These are phyloP conservation scores for Termitomyces titanicus DNA, from an alignment of 768 basidiomycete genomes.

Conservation along the genomic window DNA sequence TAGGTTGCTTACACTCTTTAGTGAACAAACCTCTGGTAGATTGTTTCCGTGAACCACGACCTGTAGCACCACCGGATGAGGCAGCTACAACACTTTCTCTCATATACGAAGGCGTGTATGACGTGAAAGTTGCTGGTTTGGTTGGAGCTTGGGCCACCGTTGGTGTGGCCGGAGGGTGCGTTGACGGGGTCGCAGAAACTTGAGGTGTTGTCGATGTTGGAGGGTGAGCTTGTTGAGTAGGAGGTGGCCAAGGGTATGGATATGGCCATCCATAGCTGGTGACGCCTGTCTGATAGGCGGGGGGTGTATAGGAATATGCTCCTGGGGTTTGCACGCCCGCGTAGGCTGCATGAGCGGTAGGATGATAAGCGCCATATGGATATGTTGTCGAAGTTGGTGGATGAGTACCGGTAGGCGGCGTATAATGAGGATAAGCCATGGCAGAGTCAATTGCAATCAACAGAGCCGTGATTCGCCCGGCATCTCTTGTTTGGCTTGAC, in stretches of 20 bases:
- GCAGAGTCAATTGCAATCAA: not conserved
- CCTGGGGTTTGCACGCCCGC: slow-evolving; percentile 40
- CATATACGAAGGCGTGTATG: slow-evolving; percentile 50
- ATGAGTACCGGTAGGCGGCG: slow-evolving; percentile 18
- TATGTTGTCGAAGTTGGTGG: slow-evolving; percentile 51
- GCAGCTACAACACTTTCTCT: slow-evolving; percentile 46
- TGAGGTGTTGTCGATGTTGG: slow-evolving; percentile 21
- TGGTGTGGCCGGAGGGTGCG: slow-evolving; percentile 26
- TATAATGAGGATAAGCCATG: slow-evolving; percentile 25
- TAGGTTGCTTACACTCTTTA: slow-evolving; percentile 65
- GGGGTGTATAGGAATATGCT: slow-evolving; percentile 44
- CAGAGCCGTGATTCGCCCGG: too few relatives aligned
- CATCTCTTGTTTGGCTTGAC: not conserved
- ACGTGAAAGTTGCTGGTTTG: slow-evolving; percentile 48
- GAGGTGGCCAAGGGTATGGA: slow-evolving; percentile 49
- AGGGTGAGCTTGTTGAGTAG: slow-evolving; percentile 11
- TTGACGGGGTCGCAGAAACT: slow-evolving; percentile 24
- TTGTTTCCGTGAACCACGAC: slow-evolving; percentile 56
- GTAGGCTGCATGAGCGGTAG: slow-evolving; percentile 32
- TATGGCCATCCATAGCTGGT: slow-evolving; percentile 76
- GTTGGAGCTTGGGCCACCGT: slow-evolving; percentile 23
- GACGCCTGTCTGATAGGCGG: slow-evolving; percentile 59
- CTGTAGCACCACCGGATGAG: slow-evolving; percentile 34
- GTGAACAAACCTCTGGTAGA: slow-evolving; percentile 73
- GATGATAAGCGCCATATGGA: slow-evolving; percentile 61